Evolutionary conservation across 2,329 filamentous ascomycete genomes (phyloP).

Genomic region (Sporothrix globosa): DNA sequence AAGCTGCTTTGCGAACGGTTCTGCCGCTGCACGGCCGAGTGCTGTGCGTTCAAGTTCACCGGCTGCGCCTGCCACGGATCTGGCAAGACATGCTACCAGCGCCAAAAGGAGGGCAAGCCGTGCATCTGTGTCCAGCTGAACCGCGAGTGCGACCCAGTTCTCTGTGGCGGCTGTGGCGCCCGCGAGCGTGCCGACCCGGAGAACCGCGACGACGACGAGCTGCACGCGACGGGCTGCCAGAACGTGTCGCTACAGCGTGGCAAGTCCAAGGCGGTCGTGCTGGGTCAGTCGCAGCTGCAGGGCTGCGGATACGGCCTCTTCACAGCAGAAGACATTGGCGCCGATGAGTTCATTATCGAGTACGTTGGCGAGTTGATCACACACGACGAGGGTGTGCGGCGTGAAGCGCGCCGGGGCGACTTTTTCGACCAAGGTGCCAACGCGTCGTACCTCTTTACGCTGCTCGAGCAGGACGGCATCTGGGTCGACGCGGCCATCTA

Average conservation of each 20-base stretch:
- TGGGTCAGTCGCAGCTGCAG: slow-evolving; percentile 70
- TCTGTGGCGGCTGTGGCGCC: slow-evolving; percentile 73
- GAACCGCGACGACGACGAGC: slow-evolving; percentile 62
- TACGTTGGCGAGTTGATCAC: slow-evolving; percentile 79
- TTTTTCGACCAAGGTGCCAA: slow-evolving; percentile 65
- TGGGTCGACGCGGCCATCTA: slow-evolving; percentile 76
- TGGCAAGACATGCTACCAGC: slow-evolving; percentile 62
- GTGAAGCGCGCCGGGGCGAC: slow-evolving; percentile 63
- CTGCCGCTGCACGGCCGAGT: slow-evolving; percentile 64
- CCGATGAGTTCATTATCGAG: slow-evolving; percentile 76
- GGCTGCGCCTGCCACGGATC: slow-evolving; percentile 64
- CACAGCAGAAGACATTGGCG: slow-evolving; percentile 66
- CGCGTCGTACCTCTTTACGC: slow-evolving; percentile 66
- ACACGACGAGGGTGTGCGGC: slow-evolving; percentile 68
- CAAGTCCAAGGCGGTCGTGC: slow-evolving; percentile 64
- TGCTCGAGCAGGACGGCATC: slow-evolving; percentile 62
- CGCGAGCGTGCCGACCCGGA: slow-evolving; percentile 68
- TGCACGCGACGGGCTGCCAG: slow-evolving; percentile 65
- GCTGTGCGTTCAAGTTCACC: slow-evolving; percentile 66
- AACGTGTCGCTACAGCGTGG: slow-evolving; percentile 74
- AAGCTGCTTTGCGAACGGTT: slow-evolving; percentile 72
- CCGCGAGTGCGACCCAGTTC: slow-evolving; percentile 77
- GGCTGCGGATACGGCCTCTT: slow-evolving; percentile 76
- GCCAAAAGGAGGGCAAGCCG: slow-evolving; percentile 57
- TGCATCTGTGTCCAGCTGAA: slow-evolving; percentile 75